A percentile compares a stretch with the other conserved stretches of the same genome.
phyloP scores from a whole-genome alignment of 2,329 filamentous ascomycete species.

The Hirsutella minnesotensis region DNA sequence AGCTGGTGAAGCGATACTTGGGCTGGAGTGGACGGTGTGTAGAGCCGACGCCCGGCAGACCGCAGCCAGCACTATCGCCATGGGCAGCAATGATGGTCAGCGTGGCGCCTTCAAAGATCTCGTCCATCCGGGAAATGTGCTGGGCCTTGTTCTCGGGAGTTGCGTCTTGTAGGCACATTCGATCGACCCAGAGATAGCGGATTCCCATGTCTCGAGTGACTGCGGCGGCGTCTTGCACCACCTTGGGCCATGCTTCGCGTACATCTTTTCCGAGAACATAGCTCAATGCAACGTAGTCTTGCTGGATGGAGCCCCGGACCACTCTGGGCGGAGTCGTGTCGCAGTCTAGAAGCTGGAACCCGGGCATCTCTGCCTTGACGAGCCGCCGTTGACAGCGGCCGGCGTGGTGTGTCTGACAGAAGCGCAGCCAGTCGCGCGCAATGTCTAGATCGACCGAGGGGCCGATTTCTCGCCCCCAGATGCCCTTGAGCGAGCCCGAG shows the following conservation, averaged over 20 bases:
- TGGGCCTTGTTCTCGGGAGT: constrained; percentile 12
- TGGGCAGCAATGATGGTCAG: constrained; percentile 27
- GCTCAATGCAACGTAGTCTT: constrained; percentile 21
- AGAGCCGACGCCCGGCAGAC: constrained; percentile 21
- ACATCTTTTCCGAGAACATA: constrained; percentile 21
- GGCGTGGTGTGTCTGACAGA: constrained; percentile 20
- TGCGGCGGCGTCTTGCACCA: constrained; percentile 18
- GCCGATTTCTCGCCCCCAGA: constrained; percentile 22
- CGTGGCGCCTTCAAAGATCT: constrained; percentile 21
- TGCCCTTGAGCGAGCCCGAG: constrained; percentile 17
- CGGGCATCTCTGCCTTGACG: constrained; percentile 12
- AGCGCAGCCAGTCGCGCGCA: constrained; percentile 20
- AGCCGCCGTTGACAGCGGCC: constrained; percentile 17
- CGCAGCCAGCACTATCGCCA: constrained; percentile 18
- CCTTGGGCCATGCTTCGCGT: constrained; percentile 16
- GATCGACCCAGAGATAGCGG: constrained; percentile 26
- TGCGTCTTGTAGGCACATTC: constrained; percentile 19
- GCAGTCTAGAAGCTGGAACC: constrained; percentile 22
- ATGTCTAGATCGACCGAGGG: constrained; percentile 16
- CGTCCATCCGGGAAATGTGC: constrained; percentile 24
- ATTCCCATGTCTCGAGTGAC: constrained; percentile 19
- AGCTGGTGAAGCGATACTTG: constrained; percentile 19
- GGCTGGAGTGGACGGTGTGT: constrained; percentile 16
- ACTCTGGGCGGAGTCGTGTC: constrained; percentile 17
- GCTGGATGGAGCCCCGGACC: constrained; percentile 14